Base-by-base conservation (phyloP, 2,329 filamentous ascomycete species). In the Xylariomycetidae sp. region DNA sequence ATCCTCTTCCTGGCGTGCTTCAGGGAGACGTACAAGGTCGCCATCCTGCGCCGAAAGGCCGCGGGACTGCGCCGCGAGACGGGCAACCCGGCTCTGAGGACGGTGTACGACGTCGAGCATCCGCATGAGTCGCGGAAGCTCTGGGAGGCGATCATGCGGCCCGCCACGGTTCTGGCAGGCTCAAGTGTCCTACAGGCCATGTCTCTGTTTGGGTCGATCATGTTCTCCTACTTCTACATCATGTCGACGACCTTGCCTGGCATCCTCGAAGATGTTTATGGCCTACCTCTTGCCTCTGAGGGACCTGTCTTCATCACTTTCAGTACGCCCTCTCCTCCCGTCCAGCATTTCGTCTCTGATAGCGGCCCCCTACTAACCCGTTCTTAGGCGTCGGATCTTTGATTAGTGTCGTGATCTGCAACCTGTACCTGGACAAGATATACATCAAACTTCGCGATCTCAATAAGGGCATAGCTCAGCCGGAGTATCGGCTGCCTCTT, bases 21-120 rank as follows among this genome's bases (percentile, higher is more conserved):
- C 46, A 57, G 66, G 5, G 79, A 83, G 58, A 82, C 79, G 10
- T 82, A 82, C 54, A 72, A 70, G 46, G 64, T 77, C 25, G 58
- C 66, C 2, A 76, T 82, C 28, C 54, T 81, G 26, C 54, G 64
- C 27, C 59, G 61, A 3, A 57, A 65, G 32, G 70, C 59, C 5
- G 52, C 51, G 14, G 49, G 48, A 27, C 38, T 59, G 36, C 50
- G 55, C 9, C 27, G 20, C 5, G 58, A 58, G 30, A 57, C 54
- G 2, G 57, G 55, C 2, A 57, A 57, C 29, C 20, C 36, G 10
- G 27, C 44, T 10, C 42, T 61, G 18, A 50, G 46, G 25, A 61
- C 57, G 4, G 42, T 45, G 4, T 61, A 56, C 26, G 61, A 62
- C 18, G 36, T 27, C 10, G 49, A 48, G 4, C 36, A 44, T 2